These are phyloP conservation scores for Tetrahymena borealis DNA, from an alignment of 73 alveolate genomes.

Conservation along the genomic window DNA sequence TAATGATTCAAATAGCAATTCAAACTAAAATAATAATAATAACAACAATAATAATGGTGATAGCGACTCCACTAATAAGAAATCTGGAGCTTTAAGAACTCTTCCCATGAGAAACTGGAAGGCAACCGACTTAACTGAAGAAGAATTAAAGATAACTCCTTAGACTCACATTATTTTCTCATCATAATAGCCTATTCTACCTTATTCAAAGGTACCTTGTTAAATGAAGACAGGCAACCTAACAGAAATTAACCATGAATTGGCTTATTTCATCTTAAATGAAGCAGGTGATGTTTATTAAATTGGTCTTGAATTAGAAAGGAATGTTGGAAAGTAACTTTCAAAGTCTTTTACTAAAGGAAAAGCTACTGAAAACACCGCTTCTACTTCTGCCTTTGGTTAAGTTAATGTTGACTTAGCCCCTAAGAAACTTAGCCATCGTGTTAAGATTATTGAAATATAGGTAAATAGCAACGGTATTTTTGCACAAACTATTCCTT, in stretches of 20 bases:
- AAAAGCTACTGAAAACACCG: background rate
- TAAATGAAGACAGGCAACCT: slow-evolving; percentile 13
- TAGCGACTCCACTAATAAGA: background rate
- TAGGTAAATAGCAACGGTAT: background rate
- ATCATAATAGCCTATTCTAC: slow-evolving; percentile 27
- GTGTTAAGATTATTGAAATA: background rate
- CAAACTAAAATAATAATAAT: background rate
- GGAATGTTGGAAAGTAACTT: background rate
- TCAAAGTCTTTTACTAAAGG: background rate
- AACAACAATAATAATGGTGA: background rate
- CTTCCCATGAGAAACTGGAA: slow-evolving; percentile 15
- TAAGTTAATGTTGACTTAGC: background rate
- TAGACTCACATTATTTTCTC: slow-evolving; percentile 9
- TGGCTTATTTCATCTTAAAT: slow-evolving; percentile 1
- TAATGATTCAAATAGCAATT: background rate
- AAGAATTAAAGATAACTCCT: background rate
- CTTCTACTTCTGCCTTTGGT: background rate
- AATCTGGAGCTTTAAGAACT: background rate
- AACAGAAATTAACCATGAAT: slow-evolving; percentile 10
- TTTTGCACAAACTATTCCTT: background rate
- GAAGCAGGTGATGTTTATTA: slow-evolving; percentile 16
- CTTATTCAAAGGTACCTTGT: slow-evolving; percentile 17
- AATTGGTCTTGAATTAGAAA: background rate
- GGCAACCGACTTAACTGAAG: background rate
- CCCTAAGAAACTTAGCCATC: background rate